These are phyloP conservation scores for Entelexis paramagnoliae DNA, from an alignment of 1,139 yeast genomes.

Conservation along the genomic window DNA sequence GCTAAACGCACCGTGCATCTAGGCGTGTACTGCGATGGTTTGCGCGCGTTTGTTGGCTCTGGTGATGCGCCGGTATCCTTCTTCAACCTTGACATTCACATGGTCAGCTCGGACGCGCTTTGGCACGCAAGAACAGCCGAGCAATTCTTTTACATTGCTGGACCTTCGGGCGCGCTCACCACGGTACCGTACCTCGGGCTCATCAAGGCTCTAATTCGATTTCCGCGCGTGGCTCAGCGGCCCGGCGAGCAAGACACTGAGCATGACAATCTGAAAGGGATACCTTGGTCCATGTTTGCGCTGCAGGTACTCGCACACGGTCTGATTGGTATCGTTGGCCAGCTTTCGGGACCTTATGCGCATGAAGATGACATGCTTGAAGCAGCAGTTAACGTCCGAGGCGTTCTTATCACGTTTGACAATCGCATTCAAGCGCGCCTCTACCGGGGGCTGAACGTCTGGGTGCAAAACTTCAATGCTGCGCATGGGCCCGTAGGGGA, in stretches of 20 bases:
- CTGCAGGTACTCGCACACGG: conserved; percentile 28
- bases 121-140: conserved; percentile 28
- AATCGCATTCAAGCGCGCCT: conserved; percentile 26
- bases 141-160: conserved; percentile 29
- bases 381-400: conserved; percentile 13
- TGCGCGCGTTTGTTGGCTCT: conserved; percentile 22
- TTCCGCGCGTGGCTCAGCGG: conserved; percentile 40
- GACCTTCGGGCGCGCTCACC: conserved; percentile 24
- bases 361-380: conserved; percentile 20
- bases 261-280: not conserved
- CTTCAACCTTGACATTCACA: conserved; percentile 29
- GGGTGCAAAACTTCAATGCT: conserved; percentile 28
- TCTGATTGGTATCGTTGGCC: conserved; percentile 27
- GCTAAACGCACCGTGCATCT: conserved; percentile 28
- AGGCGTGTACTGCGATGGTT: conserved; percentile 27
- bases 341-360: conserved; percentile 19
- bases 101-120: conserved; percentile 28
- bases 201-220: conserved; percentile 30
- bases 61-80: conserved; percentile 23
- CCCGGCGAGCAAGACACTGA: conserved; percentile 32
- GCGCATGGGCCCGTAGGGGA: conserved; percentile 25
- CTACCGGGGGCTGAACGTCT: conserved; percentile 29
- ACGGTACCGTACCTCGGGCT: conserved; percentile 29
- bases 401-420: conserved; percentile 20
- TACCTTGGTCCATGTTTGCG: conserved; percentile 27